These are phyloP conservation scores for Magnolia sinica DNA, from an alignment of 164 flowering plant species.

Conservation along the genomic window DNA sequence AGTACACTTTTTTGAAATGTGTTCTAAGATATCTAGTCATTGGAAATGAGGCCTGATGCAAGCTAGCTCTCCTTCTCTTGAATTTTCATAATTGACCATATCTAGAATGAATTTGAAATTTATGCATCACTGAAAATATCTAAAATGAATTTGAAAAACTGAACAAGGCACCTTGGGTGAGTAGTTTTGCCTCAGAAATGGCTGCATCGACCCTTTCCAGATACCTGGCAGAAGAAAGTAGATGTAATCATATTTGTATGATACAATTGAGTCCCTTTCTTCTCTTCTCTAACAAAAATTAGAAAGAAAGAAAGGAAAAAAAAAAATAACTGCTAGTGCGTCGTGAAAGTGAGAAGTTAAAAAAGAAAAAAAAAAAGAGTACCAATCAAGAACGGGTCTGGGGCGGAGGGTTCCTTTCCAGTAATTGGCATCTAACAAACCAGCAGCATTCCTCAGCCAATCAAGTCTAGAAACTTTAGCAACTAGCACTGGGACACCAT, in stretches of 20 bases:
- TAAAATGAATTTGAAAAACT: no score
- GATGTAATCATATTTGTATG: background rate
- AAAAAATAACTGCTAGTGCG: background rate
- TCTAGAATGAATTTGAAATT: no score
- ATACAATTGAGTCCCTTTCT: no score
- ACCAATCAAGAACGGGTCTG: conserved; percentile 96
- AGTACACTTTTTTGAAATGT: no score
- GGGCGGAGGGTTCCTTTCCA: conserved; percentile 90
- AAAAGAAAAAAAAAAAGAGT: background rate
- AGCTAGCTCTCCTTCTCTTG: no score
- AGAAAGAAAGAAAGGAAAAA: background rate
- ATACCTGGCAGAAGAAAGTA: conserved; percentile 43
- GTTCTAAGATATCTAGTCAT: no score
- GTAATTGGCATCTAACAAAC: conserved; percentile 75
- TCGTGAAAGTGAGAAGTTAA: background rate
- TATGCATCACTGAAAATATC: no score
- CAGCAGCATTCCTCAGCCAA: conserved; percentile 96
- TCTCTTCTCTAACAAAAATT: no score
- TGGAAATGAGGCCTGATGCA: no score
- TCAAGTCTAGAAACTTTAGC: conserved; percentile 79
- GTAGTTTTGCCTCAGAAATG: conserved; percentile 57
- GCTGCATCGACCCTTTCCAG: conserved; percentile 71
- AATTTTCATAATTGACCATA: no score
- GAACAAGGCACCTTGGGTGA: conserved; percentile 45
- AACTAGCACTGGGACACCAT: conserved; percentile 58